phyloP scores from a whole-genome alignment of 805 yeast species.

The Kluyveromyces nonfermentans region DNA sequence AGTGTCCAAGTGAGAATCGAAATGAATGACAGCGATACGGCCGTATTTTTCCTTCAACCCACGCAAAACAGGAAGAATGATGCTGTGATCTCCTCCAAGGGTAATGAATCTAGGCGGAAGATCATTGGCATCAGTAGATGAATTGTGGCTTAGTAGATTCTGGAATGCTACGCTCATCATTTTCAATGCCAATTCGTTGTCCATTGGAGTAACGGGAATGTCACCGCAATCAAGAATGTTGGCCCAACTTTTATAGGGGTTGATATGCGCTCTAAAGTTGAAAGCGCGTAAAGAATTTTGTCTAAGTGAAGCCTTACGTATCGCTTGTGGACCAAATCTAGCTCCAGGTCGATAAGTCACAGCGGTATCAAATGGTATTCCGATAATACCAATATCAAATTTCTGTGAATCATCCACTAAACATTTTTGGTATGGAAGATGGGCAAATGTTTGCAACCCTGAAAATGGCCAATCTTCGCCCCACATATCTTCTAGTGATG shows the following conservation, averaged over 20 bases:
- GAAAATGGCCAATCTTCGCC: constrained; percentile 65
- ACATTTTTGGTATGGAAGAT: constrained; percentile 53
- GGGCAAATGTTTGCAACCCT: constrained; percentile 68
- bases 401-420: constrained; percentile 36
- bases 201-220: constrained; percentile 60
- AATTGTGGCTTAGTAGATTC: constrained; percentile 36
- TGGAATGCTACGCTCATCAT: constrained; percentile 53
- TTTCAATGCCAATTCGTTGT: constrained; percentile 50
- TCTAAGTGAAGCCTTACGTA: constrained; percentile 59
- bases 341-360: constrained; percentile 75
- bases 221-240: constrained; percentile 58
- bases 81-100: constrained; percentile 78
- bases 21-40: constrained; percentile 63
- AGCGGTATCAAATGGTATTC: constrained; percentile 81
- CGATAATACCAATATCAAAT: constrained; percentile 66
- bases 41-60: constrained; percentile 55
- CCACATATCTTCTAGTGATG: constrained; percentile 54
- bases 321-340: constrained; percentile 71
- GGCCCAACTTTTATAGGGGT: constrained; percentile 50
- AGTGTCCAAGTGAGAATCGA: constrained; percentile 81
- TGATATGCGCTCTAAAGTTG: constrained; percentile 53
- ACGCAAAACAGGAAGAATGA: constrained; percentile 62
- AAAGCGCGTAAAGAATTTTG: constrained; percentile 62
- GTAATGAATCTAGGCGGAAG: constrained; percentile 57
- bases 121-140: constrained; percentile 11